Percentiles rank a stretch among this genome's conserved stretches.
Evolutionary conservation across 2,329 filamentous ascomycete species (phyloP).

Genomic region (Chrysosphaeria jannelii): DNA sequence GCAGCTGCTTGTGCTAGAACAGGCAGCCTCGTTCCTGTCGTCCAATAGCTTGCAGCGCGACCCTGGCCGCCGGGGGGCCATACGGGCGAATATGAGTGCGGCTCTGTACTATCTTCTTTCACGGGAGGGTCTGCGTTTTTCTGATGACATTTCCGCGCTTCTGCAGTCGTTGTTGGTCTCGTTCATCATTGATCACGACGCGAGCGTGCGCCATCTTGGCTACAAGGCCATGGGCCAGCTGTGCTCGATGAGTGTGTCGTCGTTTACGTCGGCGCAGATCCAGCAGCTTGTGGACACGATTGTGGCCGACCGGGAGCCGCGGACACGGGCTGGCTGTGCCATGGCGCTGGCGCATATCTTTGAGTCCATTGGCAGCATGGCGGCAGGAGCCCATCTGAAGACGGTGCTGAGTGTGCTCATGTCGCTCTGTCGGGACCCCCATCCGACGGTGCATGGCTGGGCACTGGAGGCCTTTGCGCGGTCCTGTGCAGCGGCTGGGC

Average conservation of each 20-base stretch:
- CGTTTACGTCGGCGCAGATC: slow-evolving; percentile 69
- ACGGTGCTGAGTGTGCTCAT: slow-evolving; percentile 95
- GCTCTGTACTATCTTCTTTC: no score
- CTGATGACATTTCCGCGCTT: no score
- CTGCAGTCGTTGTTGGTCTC: slow-evolving; percentile 43
- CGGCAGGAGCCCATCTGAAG: slow-evolving; percentile 82
- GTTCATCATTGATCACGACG: slow-evolving; percentile 58
- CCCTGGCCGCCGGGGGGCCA: slow-evolving; percentile 62
- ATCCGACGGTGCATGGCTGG: slow-evolving; percentile 90
- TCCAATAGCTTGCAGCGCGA: slow-evolving; percentile 57
- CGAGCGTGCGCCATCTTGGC: slow-evolving; percentile 59
- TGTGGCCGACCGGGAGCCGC: slow-evolving; percentile 75
- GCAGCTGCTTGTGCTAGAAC: slow-evolving; percentile 85
- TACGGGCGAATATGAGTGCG: slow-evolving; percentile 66
- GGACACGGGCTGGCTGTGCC: slow-evolving; percentile 76
- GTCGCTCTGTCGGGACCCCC: slow-evolving; percentile 84
- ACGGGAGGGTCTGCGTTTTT: no score
- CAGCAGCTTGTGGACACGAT: slow-evolving; percentile 76
- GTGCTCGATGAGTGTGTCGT: slow-evolving; percentile 57
- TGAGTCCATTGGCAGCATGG: slow-evolving; percentile 89
- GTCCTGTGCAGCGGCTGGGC: slow-evolving; percentile 70
- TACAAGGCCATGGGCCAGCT: slow-evolving; percentile 65
- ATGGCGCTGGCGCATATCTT: slow-evolving; percentile 84
- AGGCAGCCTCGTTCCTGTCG: slow-evolving; percentile 69
- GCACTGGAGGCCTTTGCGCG: slow-evolving; percentile 65